Evolutionary conservation across 2,329 filamentous ascomycete genomes (phyloP).

Genomic region (Didymella lethalis): DNA sequence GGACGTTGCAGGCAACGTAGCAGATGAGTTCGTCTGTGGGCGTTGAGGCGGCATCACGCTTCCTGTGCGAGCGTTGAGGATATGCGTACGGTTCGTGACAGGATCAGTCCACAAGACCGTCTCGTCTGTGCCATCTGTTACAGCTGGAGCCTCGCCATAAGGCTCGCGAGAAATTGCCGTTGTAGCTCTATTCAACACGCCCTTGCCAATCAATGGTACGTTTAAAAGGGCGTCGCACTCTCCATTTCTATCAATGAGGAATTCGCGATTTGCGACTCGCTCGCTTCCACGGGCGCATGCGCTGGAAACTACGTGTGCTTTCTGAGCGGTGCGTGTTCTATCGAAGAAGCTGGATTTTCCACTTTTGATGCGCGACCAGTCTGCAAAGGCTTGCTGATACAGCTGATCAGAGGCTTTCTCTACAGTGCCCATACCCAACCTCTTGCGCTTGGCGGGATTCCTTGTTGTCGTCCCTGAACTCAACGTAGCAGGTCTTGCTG

Average conservation of each 20-base stretch:
- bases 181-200: background rate
- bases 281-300: background rate
- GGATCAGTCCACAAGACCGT: slow-evolving; percentile 69
- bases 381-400: slow-evolving; percentile 36
- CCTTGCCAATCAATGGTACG: background rate
- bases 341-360: slow-evolving; percentile 47
- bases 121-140: slow-evolving; percentile 36
- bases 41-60: slow-evolving; percentile 41
- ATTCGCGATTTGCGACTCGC: background rate
- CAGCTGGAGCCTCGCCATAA: background rate
- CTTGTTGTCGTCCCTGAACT: background rate
- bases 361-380: slow-evolving; percentile 57
- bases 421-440: background rate
- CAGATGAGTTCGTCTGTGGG: slow-evolving; percentile 18
- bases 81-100: slow-evolving; percentile 59
- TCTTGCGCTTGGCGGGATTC: slow-evolving; percentile 35
- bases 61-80: slow-evolving; percentile 66
- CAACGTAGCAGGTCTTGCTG: background rate
- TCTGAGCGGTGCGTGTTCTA: background rate
- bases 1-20: slow-evolving; percentile 8
- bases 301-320: background rate
- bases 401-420: slow-evolving; percentile 7
- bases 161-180: background rate
- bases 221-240: background rate
- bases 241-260: background rate